A percentile compares a stretch with the other conserved stretches of the same genome.
These are phyloP conservation scores for Penicillium riverlandense DNA, from an alignment of 495 filamentous ascomycete genomes.

Conservation along the genomic window DNA sequence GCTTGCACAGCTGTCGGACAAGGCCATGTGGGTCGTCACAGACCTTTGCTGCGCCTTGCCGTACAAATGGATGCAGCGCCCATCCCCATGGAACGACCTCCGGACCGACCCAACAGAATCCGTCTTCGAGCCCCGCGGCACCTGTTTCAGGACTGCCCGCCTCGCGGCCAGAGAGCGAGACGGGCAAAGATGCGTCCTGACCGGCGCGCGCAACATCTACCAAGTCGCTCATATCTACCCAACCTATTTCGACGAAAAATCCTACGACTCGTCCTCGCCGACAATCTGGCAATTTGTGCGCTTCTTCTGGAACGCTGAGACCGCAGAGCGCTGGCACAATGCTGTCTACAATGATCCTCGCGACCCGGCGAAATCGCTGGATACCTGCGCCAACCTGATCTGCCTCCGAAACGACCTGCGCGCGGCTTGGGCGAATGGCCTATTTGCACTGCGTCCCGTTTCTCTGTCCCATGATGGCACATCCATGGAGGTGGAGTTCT, in stretches of 20 bases:
- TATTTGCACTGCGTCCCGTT: constrained; percentile 6
- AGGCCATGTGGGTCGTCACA: not conserved
- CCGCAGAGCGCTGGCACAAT: constrained; percentile 1
- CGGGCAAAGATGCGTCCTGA: constrained; percentile 5
- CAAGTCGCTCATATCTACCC: constrained; percentile 2
- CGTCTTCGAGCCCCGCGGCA: not conserved
- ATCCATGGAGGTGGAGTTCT: constrained; percentile 7
- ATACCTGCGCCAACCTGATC: constrained; percentile 7
- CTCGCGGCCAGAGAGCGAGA: constrained; percentile 4
- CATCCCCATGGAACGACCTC: not conserved
- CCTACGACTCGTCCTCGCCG: not conserved
- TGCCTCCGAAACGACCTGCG: constrained; percentile 6
- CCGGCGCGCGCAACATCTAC: constrained; percentile 1
- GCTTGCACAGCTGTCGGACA: not conserved
- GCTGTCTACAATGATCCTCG: constrained; percentile 1
- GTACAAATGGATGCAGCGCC: not conserved
- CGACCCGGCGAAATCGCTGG: not conserved
- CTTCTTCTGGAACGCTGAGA: constrained; percentile 2
- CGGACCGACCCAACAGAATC: not conserved
- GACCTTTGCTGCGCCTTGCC: constrained; percentile 1
- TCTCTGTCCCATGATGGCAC: not conserved
- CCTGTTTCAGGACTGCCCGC: not conserved
- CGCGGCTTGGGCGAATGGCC: not conserved
- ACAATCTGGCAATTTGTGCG: constrained; percentile 2
- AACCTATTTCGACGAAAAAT: not conserved